Base-by-base conservation (phyloP, 305 asterid species). In the Euphrasia arctica region DNA sequence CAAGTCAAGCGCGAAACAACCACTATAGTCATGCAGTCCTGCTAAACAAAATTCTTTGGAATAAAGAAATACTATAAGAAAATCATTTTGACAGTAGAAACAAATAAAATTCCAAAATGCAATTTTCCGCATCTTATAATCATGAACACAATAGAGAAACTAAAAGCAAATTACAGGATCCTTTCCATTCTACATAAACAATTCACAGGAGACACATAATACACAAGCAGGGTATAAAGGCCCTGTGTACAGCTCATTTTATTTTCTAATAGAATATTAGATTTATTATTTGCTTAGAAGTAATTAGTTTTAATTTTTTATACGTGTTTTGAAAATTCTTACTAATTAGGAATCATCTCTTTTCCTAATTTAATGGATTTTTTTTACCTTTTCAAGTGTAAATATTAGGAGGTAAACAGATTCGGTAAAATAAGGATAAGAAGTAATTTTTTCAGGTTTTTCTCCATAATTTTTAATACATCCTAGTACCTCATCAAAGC, bases 401-500 rank as follows among this genome's bases (percentile, higher is more conserved):
- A 6, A 36, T 36, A 36, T 36, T 7, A 36, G 43, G 43, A 39
- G 10, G 3, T 39, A 39, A 39, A 39, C 8, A 39, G 0, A 39
- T 39, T 39, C 11, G 0, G 11, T 39, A 39, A 39, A 39, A 39
- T 39, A 39, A 1, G 45, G 9, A 39, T 7, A 1, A 39, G 9
- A 39, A 39, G 0, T 1, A 2, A 8, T 39, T 39, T 39, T 39
- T 39, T 3, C 12, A 8, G 45, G 45, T 2, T 39, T 8, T 39
- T 39, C 43, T 39, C 5, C 45, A 8, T 2, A 8, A 1, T 34
- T 7, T 9, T 52, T 45, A 58, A 65, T 13, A 74, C 29, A 67
- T 48, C 15, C 18, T 15, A 47, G 66, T 79, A 89, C 98, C 98
- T 89, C 98, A 31, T 89, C 95, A 63, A 75, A 77, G 79, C 86